Evolutionary conservation across 2,329 filamentous ascomycete genomes (phyloP).

Genomic region (Pyrenophora teres): DNA sequence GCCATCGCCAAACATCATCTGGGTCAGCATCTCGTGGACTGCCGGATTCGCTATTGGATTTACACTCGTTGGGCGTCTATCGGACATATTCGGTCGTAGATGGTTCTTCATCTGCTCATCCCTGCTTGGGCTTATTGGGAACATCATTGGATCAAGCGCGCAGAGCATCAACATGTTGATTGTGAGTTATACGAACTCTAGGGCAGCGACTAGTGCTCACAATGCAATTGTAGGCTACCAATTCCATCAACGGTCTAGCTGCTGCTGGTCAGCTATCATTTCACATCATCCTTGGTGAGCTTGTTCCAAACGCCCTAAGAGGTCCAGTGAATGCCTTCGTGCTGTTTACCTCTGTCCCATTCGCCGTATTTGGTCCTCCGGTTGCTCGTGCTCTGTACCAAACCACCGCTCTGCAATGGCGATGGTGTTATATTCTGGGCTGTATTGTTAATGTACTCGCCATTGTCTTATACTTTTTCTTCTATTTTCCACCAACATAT

Average conservation of each 20-base stretch:
- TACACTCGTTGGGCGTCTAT: slow-evolving; percentile 45
- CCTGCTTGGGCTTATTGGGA: slow-evolving; percentile 41
- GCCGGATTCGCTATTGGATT: slow-evolving; percentile 45
- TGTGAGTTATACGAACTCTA: slow-evolving; percentile 12
- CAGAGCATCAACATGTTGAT: slow-evolving; percentile 41
- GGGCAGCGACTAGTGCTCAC: slow-evolving; percentile 1
- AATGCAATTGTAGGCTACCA: slow-evolving; percentile 23
- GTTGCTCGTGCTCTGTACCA: slow-evolving; percentile 38
- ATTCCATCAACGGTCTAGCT: slow-evolving; percentile 46
- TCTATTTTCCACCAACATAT: slow-evolving; percentile 45
- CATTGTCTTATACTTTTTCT: slow-evolving; percentile 41
- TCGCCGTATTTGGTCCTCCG: slow-evolving; percentile 39
- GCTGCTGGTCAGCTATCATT: slow-evolving; percentile 48
- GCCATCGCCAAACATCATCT: slow-evolving; percentile 46
- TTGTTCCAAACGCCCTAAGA: slow-evolving; percentile 42
- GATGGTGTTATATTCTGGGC: slow-evolving; percentile 40
- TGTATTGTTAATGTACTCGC: slow-evolving; percentile 39
- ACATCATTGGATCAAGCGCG: slow-evolving; percentile 45
- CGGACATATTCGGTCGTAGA: slow-evolving; percentile 47
- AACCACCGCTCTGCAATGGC: slow-evolving; percentile 38
- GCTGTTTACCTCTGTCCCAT: slow-evolving; percentile 35
- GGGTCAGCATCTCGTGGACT: slow-evolving; percentile 45
- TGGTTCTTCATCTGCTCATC: slow-evolving; percentile 45
- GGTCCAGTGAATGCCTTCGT: slow-evolving; percentile 46
- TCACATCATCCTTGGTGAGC: slow-evolving; percentile 46